These are phyloP conservation scores for Tetrahymena malaccensis DNA, from an alignment of 73 alveolate species.

Conservation along the genomic window DNA sequence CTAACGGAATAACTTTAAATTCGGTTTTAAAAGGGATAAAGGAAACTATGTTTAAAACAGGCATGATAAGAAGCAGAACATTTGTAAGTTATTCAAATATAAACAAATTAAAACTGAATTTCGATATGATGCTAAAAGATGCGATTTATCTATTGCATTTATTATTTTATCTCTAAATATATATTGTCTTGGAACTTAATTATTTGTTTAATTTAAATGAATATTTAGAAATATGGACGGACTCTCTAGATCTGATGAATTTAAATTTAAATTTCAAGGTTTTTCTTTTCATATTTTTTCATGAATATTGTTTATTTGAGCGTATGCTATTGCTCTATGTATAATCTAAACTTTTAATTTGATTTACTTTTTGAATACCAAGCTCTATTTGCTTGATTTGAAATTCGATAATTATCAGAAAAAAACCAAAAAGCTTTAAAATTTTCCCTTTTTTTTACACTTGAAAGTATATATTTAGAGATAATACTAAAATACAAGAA, in stretches of 20 bases:
- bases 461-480: background rate
- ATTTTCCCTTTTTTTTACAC: background rate
- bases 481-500: background rate
- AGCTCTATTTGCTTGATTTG: background rate
- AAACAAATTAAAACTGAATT: no score
- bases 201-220: no score
- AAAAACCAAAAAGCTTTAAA: background rate
- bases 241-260: background rate
- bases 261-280: no score
- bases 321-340: background rate
- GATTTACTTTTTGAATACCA: background rate
- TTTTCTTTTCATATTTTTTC: background rate
- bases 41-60: background rate
- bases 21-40: background rate
- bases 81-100: background rate
- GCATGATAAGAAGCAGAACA: background rate
- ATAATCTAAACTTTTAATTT: background rate
- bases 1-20: background rate
- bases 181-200: no score
- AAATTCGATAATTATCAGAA: background rate
- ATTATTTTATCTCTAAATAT: background rate
- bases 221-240: no score
- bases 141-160: background rate
- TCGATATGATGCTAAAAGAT: background rate
- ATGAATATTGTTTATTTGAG: background rate